Base-by-base conservation (phyloP, 306 rosid species). In the Cucurbita pepo region DNA sequence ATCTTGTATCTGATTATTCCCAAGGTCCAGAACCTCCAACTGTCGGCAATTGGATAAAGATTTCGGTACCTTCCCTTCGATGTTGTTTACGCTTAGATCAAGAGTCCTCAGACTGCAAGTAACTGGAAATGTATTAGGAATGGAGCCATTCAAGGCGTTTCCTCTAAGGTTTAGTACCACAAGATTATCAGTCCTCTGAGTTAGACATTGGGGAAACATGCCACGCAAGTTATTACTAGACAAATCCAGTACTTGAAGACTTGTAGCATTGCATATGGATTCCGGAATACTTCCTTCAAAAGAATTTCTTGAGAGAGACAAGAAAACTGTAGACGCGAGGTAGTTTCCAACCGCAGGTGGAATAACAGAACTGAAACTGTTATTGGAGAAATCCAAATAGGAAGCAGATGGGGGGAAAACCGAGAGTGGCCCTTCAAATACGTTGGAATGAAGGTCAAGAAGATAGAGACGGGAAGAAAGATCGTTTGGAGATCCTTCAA, bases 391-490 rank as follows among this genome's bases (percentile, higher is more conserved):
- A 69, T 76, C 88, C 41, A 82, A 0, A 53, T 75, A 78, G 55
- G 10, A 3, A 30, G n/a, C 44, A 0, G 0, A 0, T 50, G 4
- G 8, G 34, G 81, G 58, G 9, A 69, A 16, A 22, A 4, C 0
- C 1, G 83, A 75, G 0, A 85, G 25, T n/a, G 36, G 56, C 2
- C 84, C 88, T 0, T 58, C 52, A 19, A 85, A 19, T 19, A 72
- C 22, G 70, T 85, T 85, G 25, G 64, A 70, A 41, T 80, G 88
- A 56, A 85, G 79, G 79, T 82, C 88, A 10, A 82, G 63, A 37
- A 80, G 0, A 4, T 0, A 2, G 11, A 81, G 3, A 8, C 0
- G 0, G 16, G 2, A 2, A 72, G 72, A 4, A 7, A 30, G 10
- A 69, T 78, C 61, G 0, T 13, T 22, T 0, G 38, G n/a, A 21